These are phyloP conservation scores for Leishmania mexicana DNA, from an alignment of 208 protist genomes.

Conservation along the genomic window DNA sequence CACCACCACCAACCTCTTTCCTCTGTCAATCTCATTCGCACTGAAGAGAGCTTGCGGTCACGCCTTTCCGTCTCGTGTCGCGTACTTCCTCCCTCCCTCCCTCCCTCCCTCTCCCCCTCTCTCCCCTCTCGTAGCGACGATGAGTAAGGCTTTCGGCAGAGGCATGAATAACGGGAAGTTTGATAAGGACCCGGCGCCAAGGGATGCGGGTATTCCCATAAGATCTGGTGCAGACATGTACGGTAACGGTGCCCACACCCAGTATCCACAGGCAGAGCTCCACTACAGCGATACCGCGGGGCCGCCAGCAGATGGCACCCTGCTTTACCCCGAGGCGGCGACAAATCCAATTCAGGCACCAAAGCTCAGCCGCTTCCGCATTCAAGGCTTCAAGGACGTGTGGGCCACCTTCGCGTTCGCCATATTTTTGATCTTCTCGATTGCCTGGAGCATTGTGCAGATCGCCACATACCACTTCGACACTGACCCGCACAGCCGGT, in stretches of 20 bases:
- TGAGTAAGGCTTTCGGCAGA: slow-evolving; percentile 1
- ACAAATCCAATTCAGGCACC: slow-evolving; percentile 23
- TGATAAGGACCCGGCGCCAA: slow-evolving; percentile 6
- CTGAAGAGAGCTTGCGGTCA: not conserved
- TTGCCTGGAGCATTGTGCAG: slow-evolving; percentile 66
- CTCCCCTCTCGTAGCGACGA: not conserved
- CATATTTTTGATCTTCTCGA: slow-evolving; percentile 44
- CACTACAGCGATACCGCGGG: slow-evolving; percentile 34
- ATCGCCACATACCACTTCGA: slow-evolving; percentile 40
- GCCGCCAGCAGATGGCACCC: slow-evolving; percentile 49
- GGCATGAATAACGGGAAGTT: slow-evolving; percentile 4
- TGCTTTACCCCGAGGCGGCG: slow-evolving; percentile 56
- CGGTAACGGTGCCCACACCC: slow-evolving; percentile 5
- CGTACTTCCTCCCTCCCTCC: not conserved
- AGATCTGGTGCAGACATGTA: not conserved
- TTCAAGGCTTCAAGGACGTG: slow-evolving; percentile 69
- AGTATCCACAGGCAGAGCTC: slow-evolving; percentile 49
- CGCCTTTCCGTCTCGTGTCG: not conserved
- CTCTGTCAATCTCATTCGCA: no score
- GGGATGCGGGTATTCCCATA: slow-evolving; percentile 17
- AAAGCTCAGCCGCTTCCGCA: slow-evolving; percentile 66
- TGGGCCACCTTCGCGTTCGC: slow-evolving; percentile 73
- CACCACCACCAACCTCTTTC: no score
- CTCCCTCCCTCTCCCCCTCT: no score
- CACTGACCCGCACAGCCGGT: not conserved